Base-by-base conservation (phyloP, 2,329 filamentous ascomycete species). In the Xylaria sp. region DNA sequence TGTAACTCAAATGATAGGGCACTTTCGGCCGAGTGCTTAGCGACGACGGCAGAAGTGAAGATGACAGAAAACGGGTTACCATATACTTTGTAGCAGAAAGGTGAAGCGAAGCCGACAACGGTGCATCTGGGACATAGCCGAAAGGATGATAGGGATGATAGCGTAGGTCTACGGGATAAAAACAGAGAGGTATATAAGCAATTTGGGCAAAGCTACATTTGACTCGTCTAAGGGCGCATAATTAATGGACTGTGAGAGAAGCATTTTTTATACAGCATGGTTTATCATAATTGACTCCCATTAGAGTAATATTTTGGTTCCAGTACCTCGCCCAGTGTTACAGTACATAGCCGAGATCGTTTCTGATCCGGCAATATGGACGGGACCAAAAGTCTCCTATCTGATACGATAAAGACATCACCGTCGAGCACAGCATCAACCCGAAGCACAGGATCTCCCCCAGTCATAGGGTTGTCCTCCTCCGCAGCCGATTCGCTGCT, bases 351-450 rank as follows among this genome's bases (percentile, higher is more conserved):
- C 48, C 48, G 48, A 53, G 35, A 37, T 40, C 35, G 31, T 53
- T 53, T 53, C 48, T 27, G 48, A 53, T 53, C 31, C 31, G 48
- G 48, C 48, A 53, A 38, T 3, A 53, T 53, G 48, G 48, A 38
- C 31, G 33, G 3, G 23, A 38, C 25, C 23, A 53, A 35, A 38
- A 53, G 35, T 38, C 48, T 38, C 48, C 48, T 53, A 53, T 53
- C 33, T 35, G 17, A 53, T 38, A 37, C 48, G 48, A 53, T 53
- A 38, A 53, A 40, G 21, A 53, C 48, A 53, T 40, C 48, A 38
- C 31, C 48, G 33, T 53, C 48, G 48, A 53, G 48, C 48, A 40
- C 31, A 40, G 17, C 35, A 53, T 53, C 48, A 37, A 21, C 29
- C 19, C 23, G 31, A 40, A 40, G 48, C 48, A 38, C 33, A 53